Evolutionary conservation across 139 green algal genomes (phyloP), one percentile per base, ranked within the genome.

Genomic region (Dunaliella primolecta): DNA sequence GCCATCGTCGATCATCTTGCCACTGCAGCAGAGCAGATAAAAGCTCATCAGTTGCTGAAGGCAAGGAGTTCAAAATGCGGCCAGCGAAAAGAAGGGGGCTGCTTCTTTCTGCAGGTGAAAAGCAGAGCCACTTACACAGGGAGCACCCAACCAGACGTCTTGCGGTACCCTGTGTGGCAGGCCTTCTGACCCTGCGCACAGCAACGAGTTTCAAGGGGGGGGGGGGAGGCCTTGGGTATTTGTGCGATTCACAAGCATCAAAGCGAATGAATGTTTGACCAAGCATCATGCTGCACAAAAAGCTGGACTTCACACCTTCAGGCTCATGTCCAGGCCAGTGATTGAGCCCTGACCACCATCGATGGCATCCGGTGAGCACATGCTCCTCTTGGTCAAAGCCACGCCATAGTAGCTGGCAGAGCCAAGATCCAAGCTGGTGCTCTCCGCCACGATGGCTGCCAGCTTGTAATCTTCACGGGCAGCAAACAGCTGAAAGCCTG

Each of bases 121-220:
- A n/a, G n/a, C n/a, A 64, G 15, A 7, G 15, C 7, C 46, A 64
- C 46, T 64, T 64, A 64, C 46, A 15, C 46, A 25, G 72, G 72
- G 11, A 78, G 72, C 11, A 32, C 7, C 72, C 72, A 78, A 20
- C 72, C 72, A 36, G 72, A 15, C 3, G 72, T 78, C 72, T 78
- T 78, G 72, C 72, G 72, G 72, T 78, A 78, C 11, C 72, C 72
- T 32, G 72, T 78, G 72, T 78, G 72, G 72, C 72, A 78, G 3
- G 72, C 29, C 72, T 78, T 78, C 72, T 32, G 15, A n/a, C n/a
- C n/a, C n/a, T n/a, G n/a, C n/a, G 15, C 46, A 64, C 7, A n/a
- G n/a, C n/a, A n/a, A n/a, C n/a, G n/a, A n/a, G n/a, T n/a, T n/a
- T n/a, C n/a, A n/a, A n/a, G n/a, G n/a, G n/a, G n/a, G n/a, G n/a